Conservation (phyloP, 1,284 basidiomycete species). For the Pterulicium gracile region DNA sequence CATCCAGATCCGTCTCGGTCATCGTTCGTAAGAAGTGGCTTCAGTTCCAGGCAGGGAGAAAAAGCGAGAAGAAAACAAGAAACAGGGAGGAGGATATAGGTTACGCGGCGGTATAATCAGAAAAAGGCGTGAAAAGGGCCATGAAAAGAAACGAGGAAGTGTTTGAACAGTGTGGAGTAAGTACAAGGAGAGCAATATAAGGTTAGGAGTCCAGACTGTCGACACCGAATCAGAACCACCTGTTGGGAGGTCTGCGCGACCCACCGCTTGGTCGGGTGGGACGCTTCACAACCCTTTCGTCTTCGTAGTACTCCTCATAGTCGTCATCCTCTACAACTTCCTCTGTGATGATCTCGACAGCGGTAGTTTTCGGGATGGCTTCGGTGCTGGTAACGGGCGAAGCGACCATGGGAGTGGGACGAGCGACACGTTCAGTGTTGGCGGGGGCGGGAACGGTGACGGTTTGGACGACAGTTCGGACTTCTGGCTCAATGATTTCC, state of each 20-base stretch:
- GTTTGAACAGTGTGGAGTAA: too few relatives aligned
- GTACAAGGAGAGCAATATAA: slow-evolving; percentile 1
- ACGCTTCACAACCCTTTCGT: not conserved
- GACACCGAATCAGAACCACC: not conserved
- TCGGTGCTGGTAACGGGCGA: slow-evolving; percentile 40
- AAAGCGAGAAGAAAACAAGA: not conserved
- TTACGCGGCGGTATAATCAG: not conserved
- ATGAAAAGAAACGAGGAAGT: not conserved
- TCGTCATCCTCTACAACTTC: slow-evolving; percentile 15
- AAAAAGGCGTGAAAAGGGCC: not conserved
- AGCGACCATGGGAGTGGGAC: slow-evolving; percentile 54
- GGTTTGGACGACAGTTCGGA: slow-evolving; percentile 51
- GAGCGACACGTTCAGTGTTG: slow-evolving; percentile 64
- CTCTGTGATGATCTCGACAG: slow-evolving; percentile 54
- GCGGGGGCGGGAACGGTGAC: slow-evolving; percentile 65
- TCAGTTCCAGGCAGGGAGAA: not conserved
- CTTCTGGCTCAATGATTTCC: slow-evolving; percentile 23
- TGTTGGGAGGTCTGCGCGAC: slow-evolving; percentile 1
- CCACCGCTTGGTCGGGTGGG: not conserved
- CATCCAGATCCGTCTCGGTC: slow-evolving; percentile 2
- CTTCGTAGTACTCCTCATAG: not conserved
- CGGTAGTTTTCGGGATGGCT: slow-evolving; percentile 56
- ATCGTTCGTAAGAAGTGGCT: not conserved
- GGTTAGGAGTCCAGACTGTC: not conserved
- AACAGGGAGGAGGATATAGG: not conserved